These are phyloP conservation scores for Cladosporium sp. DNA, from an alignment of 2,329 filamentous ascomycete genomes.

Conservation along the genomic window DNA sequence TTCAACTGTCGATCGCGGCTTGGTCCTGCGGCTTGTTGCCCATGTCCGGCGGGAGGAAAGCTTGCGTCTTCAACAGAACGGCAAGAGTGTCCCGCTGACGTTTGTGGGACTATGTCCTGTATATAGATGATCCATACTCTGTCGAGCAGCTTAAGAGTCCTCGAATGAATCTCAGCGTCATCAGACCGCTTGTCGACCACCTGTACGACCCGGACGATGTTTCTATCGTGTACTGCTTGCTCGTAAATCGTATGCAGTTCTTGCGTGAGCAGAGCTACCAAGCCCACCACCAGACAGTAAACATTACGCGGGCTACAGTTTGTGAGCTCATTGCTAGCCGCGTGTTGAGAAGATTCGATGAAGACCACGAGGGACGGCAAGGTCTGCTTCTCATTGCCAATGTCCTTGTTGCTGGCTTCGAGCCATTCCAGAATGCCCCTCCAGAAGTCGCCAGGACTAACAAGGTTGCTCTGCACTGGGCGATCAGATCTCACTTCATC, in stretches of 20 bases:
- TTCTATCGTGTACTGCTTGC: conserved; percentile 76
- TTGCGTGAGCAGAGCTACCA: conserved; percentile 71
- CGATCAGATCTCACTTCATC: conserved; percentile 37
- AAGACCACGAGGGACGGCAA: conserved; percentile 66
- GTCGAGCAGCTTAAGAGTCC: conserved; percentile 75
- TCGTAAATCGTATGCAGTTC: conserved; percentile 78
- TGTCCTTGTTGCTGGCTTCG: conserved; percentile 76
- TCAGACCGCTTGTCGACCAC: conserved; percentile 78
- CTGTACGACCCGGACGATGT: conserved; percentile 75
- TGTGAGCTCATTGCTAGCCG: conserved; percentile 77
- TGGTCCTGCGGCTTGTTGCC: background rate
- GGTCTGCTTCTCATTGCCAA: conserved; percentile 72
- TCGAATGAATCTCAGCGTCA: conserved; percentile 74
- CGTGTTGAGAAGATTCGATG: conserved; percentile 72
- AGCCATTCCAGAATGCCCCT: conserved; percentile 80
- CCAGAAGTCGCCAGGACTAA: conserved; percentile 59
- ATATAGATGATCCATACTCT: conserved; percentile 59
- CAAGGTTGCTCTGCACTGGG: conserved; percentile 42
- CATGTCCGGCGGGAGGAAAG: conserved; percentile 11
- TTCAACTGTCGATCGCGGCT: background rate
- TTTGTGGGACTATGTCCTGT: background rate
- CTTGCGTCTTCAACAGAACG: conserved; percentile 15
- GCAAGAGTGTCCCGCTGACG: conserved; percentile 4
- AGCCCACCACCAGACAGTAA: conserved; percentile 75
- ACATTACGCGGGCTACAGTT: conserved; percentile 69